These are phyloP conservation scores for Stemphylium vesicarium DNA, from an alignment of 2,329 filamentous ascomycete species.

Conservation along the genomic window DNA sequence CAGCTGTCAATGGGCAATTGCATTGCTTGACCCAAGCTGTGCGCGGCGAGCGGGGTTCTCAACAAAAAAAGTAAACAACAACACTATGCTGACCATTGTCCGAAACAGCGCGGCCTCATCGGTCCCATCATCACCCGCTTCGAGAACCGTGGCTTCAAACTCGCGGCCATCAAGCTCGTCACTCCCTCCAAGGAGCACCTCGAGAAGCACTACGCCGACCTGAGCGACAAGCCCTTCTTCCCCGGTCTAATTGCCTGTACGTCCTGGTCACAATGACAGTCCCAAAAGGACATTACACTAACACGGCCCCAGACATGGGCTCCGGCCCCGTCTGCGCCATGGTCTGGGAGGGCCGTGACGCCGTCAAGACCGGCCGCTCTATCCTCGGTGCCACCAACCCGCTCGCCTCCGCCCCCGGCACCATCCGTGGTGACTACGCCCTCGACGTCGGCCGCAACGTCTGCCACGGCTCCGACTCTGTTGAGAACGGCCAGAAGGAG, in stretches of 20 bases:
- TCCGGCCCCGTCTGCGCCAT: constrained; percentile 97
- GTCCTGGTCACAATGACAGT: constrained; percentile 41
- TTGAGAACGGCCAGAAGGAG: constrained; percentile 99
- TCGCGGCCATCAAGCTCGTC: constrained; percentile 95
- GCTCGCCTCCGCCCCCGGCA: constrained; percentile 89
- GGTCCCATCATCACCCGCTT: constrained; percentile 98
- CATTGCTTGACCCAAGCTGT: not conserved
- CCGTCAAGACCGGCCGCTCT: constrained; percentile 96
- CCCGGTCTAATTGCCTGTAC: constrained; percentile 87
- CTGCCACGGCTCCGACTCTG: constrained; percentile 98
- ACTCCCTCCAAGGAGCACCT: constrained; percentile 92
- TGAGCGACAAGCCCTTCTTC: constrained; percentile 97
- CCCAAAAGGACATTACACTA: not conserved
- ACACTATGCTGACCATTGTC: constrained; percentile 14
- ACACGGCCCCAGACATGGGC: constrained; percentile 76
- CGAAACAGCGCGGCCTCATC: constrained; percentile 84
- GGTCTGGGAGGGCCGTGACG: constrained; percentile 99
- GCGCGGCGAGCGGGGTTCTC: not conserved
- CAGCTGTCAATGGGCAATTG: not conserved
- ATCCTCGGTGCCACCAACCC: constrained; percentile 99
- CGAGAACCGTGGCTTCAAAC: constrained; percentile 98
- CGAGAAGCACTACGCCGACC: constrained; percentile 96
- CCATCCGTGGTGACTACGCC: constrained; percentile 94
- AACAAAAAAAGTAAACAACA: constrained; percentile 8
- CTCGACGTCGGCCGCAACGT: constrained; percentile 96